phyloP scores from a whole-genome alignment of 2,329 filamentous ascomycete species.

The Neonectria ditissima region DNA sequence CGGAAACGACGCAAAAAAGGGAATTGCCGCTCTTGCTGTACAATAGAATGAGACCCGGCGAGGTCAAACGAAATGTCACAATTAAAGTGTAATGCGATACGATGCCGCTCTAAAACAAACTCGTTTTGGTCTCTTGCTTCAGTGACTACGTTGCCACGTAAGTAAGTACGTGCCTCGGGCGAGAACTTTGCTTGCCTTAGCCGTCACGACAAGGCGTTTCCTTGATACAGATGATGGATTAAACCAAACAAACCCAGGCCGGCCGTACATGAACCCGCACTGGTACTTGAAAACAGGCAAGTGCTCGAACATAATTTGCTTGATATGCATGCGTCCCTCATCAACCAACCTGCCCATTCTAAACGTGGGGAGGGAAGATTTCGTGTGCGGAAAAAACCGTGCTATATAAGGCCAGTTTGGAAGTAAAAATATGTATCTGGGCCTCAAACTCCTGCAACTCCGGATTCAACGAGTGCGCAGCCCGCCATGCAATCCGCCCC shows the following conservation, averaged over 20 bases:
- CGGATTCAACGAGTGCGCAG: constrained; percentile 44
- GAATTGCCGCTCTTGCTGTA: constrained; percentile 48
- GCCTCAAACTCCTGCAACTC: constrained; percentile 46
- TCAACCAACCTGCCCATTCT: constrained; percentile 11
- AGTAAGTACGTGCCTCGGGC: not conserved
- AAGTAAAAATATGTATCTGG: constrained; percentile 22
- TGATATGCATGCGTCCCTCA: constrained; percentile 11
- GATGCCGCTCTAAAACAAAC: constrained; percentile 12
- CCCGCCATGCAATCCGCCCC: constrained; percentile 40
- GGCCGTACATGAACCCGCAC: not conserved
- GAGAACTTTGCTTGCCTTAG: not conserved
- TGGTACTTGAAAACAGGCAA: not conserved
- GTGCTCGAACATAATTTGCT: constrained; percentile 1
- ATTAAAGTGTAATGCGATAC: constrained; percentile 43
- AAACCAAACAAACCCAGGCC: not conserved
- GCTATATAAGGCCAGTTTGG: constrained; percentile 32
- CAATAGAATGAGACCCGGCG: constrained; percentile 42
- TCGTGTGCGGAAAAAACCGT: constrained; percentile 34
- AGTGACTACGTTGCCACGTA: not conserved
- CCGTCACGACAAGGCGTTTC: not conserved
- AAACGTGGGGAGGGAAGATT: constrained; percentile 17
- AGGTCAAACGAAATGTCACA: constrained; percentile 37
- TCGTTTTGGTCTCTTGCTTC: not conserved
- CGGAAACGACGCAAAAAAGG: constrained; percentile 36
- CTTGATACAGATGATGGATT: not conserved